These are phyloP conservation scores for Xylariaceae sp. DNA, from an alignment of 2,329 filamentous ascomycete species.

Conservation along the genomic window DNA sequence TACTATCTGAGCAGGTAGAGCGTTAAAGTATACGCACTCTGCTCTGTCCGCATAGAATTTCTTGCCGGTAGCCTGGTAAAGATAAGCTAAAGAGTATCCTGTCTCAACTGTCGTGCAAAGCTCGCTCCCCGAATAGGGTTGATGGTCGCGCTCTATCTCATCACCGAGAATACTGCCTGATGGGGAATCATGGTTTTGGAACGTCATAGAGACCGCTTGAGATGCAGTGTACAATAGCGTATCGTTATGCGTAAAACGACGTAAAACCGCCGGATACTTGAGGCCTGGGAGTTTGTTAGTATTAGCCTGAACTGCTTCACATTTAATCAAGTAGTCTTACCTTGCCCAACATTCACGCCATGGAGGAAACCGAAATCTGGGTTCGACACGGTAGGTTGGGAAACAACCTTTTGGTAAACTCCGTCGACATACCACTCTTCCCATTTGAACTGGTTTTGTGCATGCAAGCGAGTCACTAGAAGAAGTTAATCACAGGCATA, in stretches of 20 bases:
- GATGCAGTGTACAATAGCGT: constrained; percentile 36
- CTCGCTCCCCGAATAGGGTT: constrained; percentile 42
- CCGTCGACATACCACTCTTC: constrained; percentile 36
- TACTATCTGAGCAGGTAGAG: constrained; percentile 45
- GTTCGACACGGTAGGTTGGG: constrained; percentile 30
- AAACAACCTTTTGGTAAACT: constrained; percentile 30
- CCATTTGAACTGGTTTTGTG: constrained; percentile 34
- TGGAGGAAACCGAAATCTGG: constrained; percentile 40
- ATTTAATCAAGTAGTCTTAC: constrained; percentile 12
- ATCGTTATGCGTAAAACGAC: constrained; percentile 43
- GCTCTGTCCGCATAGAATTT: constrained; percentile 43
- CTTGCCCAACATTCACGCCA: constrained; percentile 45
- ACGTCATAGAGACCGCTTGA: constrained; percentile 44
- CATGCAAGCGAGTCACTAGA: constrained; percentile 10
- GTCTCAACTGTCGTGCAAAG: constrained; percentile 49
- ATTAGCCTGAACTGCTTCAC: background rate
- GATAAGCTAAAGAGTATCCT: constrained; percentile 47
- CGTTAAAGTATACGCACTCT: constrained; percentile 49
- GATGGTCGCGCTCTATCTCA: constrained; percentile 43
- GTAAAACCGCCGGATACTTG: constrained; percentile 42
- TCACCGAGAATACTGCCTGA: constrained; percentile 48
- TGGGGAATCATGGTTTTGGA: constrained; percentile 43
- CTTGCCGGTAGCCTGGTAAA: constrained; percentile 46
- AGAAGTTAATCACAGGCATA: background rate
- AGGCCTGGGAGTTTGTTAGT: constrained; percentile 27